These are phyloP conservation scores for Lizonia empirigonia DNA, from an alignment of 2,329 filamentous ascomycete species.

Conservation along the genomic window DNA sequence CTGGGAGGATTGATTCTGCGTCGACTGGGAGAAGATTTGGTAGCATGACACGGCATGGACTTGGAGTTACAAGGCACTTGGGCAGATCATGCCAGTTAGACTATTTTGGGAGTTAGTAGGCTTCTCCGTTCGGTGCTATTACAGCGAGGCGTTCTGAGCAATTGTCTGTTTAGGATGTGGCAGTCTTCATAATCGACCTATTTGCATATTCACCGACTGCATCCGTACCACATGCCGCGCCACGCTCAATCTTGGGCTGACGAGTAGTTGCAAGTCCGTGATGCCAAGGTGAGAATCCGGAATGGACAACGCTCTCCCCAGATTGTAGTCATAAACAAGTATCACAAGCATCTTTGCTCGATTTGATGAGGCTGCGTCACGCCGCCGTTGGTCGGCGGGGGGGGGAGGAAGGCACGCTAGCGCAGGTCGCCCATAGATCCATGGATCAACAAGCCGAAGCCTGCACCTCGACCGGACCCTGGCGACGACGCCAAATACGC, in stretches of 20 bases:
- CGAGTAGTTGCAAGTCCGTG: background rate
- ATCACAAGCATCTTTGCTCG: slow-evolving; percentile 5
- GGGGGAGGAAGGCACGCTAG: slow-evolving; percentile 32
- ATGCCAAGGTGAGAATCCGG: background rate
- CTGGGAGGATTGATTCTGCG: slow-evolving; percentile 77
- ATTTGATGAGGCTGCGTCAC: slow-evolving; percentile 22
- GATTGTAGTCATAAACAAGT: background rate
- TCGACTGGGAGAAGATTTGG: slow-evolving; percentile 2
- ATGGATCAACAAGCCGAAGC: slow-evolving; percentile 25
- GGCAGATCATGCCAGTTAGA: slow-evolving; percentile 17
- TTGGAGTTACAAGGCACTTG: slow-evolving; percentile 28
- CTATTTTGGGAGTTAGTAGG: slow-evolving; percentile 17
- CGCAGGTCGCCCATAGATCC: slow-evolving; percentile 25
- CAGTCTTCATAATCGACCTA: slow-evolving; percentile 12
- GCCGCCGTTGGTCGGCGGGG: slow-evolving; percentile 20
- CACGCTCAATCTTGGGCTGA: background rate
- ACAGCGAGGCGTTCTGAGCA: slow-evolving; percentile 36
- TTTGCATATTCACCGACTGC: background rate
- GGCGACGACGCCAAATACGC: slow-evolving; percentile 18
- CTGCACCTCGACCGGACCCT: slow-evolving; percentile 24
- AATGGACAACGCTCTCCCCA: background rate
- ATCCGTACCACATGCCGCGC: background rate
- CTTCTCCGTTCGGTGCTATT: slow-evolving; percentile 20
- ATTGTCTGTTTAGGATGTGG: slow-evolving; percentile 18
- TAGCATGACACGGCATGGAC: slow-evolving; percentile 23